These are phyloP conservation scores for Cenchrus purpureus DNA, from an alignment of 176 grass and related monocot genomes.

Conservation along the genomic window DNA sequence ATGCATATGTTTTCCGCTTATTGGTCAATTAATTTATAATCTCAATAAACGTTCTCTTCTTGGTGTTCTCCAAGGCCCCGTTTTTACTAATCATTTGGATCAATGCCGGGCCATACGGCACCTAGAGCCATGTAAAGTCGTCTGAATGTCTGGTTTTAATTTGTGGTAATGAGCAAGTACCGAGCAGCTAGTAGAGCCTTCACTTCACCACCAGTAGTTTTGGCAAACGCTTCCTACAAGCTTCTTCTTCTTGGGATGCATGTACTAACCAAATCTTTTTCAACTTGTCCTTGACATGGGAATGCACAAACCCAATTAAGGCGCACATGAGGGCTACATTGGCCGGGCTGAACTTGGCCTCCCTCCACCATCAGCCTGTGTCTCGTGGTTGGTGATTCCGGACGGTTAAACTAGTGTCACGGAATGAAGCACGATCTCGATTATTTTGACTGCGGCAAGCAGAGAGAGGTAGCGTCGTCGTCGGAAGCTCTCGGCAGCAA, in stretches of 20 bases:
- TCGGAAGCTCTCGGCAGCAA: background rate
- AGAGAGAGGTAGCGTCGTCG: background rate
- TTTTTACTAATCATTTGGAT: constrained; percentile 41
- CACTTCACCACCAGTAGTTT: background rate
- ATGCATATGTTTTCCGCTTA: background rate
- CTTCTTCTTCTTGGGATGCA: constrained; percentile 42
- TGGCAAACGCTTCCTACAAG: background rate
- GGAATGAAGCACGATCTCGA: constrained; percentile 26
- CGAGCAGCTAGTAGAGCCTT: background rate
- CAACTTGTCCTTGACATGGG: constrained; percentile 39
- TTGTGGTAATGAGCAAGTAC: background rate
- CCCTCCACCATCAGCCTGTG: background rate
- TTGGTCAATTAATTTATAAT: background rate
- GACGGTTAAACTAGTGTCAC: constrained; percentile 30
- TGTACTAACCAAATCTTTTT: constrained; percentile 15
- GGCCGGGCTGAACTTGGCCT: constrained; percentile 37
- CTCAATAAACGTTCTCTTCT: constrained; percentile 51
- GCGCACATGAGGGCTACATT: constrained; percentile 46
- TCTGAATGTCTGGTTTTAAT: constrained; percentile 50
- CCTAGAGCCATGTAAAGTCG: constrained; percentile 54
- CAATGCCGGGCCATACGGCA: constrained; percentile 11
- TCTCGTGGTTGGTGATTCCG: constrained; percentile 15
- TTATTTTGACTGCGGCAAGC: constrained; percentile 36
- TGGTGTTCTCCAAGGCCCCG: constrained; percentile 14
- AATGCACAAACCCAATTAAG: constrained; percentile 54